A percentile compares a stretch with the other conserved stretches of the same genome.
Conservation (phyloP, 2,329 filamentous ascomycete species). For the Diplodia scrobiculata region DNA sequence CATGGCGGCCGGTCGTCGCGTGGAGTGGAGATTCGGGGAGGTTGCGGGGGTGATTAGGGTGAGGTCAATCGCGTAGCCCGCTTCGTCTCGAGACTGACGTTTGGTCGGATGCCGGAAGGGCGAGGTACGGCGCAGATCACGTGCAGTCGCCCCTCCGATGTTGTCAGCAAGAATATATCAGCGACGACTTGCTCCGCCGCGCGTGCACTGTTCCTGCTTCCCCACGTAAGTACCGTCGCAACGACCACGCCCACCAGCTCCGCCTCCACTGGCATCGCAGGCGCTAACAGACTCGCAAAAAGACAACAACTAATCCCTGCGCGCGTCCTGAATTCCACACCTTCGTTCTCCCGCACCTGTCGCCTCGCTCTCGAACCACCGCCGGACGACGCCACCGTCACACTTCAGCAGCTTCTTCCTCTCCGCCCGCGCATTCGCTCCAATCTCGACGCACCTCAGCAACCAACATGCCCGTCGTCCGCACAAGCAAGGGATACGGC, state of each 20-base stretch:
- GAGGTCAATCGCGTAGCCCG: not conserved
- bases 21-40: constrained; percentile 12
- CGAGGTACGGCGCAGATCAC: not conserved
- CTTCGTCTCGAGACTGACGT: constrained; percentile 17
- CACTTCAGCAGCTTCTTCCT: not conserved
- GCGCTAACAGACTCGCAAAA: constrained; percentile 27
- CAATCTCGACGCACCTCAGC: not conserved
- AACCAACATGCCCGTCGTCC: constrained; percentile 70
- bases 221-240: constrained; percentile 29
- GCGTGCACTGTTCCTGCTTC: constrained; percentile 5
- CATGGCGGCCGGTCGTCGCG: constrained; percentile 71
- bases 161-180: constrained; percentile 24
- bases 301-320: not conserved
- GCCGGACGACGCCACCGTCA: not conserved
- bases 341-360: not conserved
- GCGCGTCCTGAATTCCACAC: not conserved
- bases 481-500: constrained; percentile 60
- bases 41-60: not conserved
- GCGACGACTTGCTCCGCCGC: constrained; percentile 14
- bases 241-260: constrained; percentile 5
- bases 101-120: constrained; percentile 17
- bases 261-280: not conserved
- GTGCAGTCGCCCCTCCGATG: not conserved
- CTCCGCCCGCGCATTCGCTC: not conserved
- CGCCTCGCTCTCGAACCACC: not conserved